These are phyloP conservation scores for Pseudogymnoascus sp. DNA, from an alignment of 2,329 filamentous ascomycete genomes.

Conservation along the genomic window DNA sequence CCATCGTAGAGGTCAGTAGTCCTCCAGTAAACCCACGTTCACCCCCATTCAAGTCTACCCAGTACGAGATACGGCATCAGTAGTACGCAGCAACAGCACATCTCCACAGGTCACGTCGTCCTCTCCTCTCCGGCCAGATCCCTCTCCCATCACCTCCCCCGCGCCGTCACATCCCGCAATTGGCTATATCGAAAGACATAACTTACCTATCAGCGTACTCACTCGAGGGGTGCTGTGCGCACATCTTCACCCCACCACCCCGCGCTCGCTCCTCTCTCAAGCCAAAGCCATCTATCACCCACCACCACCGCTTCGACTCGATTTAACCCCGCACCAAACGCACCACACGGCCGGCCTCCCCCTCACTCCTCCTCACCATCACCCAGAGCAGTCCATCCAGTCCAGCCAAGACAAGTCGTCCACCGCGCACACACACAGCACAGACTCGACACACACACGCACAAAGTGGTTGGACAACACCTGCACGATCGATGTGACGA, in stretches of 20 bases:
- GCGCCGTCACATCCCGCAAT: background rate
- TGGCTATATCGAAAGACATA: background rate
- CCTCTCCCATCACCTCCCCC: background rate
- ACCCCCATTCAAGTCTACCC: background rate
- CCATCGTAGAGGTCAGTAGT: background rate
- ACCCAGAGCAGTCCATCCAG: background rate
- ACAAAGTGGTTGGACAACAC: background rate
- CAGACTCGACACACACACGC: background rate
- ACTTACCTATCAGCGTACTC: background rate
- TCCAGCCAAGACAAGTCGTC: background rate
- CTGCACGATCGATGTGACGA: background rate
- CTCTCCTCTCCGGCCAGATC: background rate
- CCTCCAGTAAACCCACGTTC: background rate
- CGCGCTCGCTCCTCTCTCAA: background rate
- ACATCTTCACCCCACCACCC: background rate
- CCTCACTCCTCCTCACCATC: background rate
- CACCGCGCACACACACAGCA: background rate
- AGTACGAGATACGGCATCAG: background rate
- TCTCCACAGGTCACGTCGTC: background rate
- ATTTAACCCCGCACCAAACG: background rate
- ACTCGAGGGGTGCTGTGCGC: background rate
- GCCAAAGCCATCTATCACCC: background rate
- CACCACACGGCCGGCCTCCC: background rate
- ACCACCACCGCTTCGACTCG: background rate
- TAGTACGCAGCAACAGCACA: background rate